Base-by-base conservation (phyloP, 2,329 filamentous ascomycete species). In the Colletotrichum orbiculare region DNA sequence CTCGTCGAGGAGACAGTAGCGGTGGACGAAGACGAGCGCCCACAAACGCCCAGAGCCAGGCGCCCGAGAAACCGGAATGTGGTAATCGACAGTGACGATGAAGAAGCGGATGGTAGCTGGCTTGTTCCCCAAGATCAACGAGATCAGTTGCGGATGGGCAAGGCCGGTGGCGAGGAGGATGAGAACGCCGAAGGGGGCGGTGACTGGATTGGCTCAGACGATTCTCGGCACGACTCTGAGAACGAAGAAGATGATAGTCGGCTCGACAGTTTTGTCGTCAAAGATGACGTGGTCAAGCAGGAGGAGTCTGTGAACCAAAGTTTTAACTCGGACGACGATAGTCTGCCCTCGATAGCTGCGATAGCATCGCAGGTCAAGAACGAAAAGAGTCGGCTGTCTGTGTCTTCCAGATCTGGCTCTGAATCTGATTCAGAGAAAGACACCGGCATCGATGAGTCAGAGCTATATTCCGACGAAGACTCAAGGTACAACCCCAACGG, bases 161-260 rank as follows among this genome's bases (percentile, higher is more conserved):
- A 89, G 73, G 91, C 92, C 48, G 93, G 93, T n/a, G 93, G 92
- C 4, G 87, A 88, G n/a, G 91, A 93, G 56, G 93, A 97, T 68
- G 93, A 97, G 75, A 88, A 97, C 73, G 92, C 91, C 2, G 94
- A 97, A 74, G 93, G 93, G 2, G 93, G 91, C 4, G 94, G 93
- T 25, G 92, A 96, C 61, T 93, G 88, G 75, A 83, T 97, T 54
- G 86, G 86, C 42, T 88, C 90, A 0, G 88, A 91, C 37, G 91
- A 96, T 71, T 92, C 90, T 0, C 76, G 78, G 11, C 77, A 82
- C 43, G 83, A 85, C 3, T 86, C 85, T 8, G 87, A 86, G 34
- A 82, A 82, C 9, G 84, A 87, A 9, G 83, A 83, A 2, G 79
- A 85, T 17, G 81, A 84, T 17, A 87, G 83, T 70, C 84, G 84